A percentile compares a stretch with the other conserved stretches of the same genome.
These are phyloP conservation scores for Thraustochytrium sp. DNA, from an alignment of 352 stramenopile species.

Conservation along the genomic window DNA sequence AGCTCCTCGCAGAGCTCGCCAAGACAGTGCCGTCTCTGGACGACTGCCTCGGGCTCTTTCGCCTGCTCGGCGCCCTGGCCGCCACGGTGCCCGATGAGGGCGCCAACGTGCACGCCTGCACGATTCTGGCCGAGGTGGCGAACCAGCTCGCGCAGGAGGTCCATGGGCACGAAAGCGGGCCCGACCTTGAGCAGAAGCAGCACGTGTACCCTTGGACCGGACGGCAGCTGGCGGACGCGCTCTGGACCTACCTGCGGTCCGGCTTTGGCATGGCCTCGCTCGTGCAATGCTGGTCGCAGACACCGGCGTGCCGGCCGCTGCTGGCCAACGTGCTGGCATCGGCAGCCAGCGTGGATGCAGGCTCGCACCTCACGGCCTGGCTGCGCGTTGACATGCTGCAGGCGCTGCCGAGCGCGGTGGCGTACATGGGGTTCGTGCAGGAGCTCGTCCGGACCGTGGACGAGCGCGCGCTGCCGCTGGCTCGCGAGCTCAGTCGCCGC, in stretches of 20 bases:
- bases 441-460: neutral
- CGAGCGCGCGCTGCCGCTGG: neutral
- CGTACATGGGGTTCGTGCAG: neutral
- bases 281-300: neutral
- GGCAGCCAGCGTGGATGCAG: neutral
- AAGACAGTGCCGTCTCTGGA: neutral
- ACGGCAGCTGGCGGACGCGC: neutral
- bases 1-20: neutral
- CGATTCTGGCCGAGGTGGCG: neutral
- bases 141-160: neutral
- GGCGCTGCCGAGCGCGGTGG: neutral
- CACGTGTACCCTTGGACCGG: neutral
- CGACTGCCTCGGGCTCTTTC: neutral
- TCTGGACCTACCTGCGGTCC: slow-evolving; percentile 24
- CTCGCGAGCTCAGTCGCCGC: neutral
- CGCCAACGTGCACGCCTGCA: neutral
- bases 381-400: neutral
- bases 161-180: neutral
- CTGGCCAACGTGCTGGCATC: neutral
- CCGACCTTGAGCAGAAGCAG: too few species aligned
- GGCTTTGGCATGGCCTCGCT: neutral
- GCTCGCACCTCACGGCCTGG: neutral
- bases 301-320: neutral
- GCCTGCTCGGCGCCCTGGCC: neutral
- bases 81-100: too few species aligned